A percentile compares a stretch with the other conserved stretches of the same genome.
Conservation (phyloP, 108 stramenopile species). For the Skeletonema costatum region DNA sequence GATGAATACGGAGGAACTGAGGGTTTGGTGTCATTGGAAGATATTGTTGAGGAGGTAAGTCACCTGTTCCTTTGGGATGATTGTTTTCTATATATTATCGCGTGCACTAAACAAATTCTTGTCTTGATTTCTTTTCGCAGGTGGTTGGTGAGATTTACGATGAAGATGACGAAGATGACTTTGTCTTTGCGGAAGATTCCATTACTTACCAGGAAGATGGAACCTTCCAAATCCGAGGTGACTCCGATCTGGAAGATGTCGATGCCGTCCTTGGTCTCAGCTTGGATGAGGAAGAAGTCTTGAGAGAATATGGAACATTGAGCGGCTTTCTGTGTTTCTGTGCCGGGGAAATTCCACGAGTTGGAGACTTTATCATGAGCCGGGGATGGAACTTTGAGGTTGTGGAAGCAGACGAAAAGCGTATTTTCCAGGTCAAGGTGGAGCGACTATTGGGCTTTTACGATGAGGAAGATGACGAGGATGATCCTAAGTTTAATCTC, state of each 20-base stretch:
- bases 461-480: slow-evolving; percentile 53
- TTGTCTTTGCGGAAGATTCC: slow-evolving; percentile 85
- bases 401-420: slow-evolving; percentile 82
- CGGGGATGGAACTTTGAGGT: slow-evolving; percentile 93
- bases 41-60: slow-evolving; percentile 96
- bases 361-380: slow-evolving; percentile 90
- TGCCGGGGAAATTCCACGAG: slow-evolving; percentile 93
- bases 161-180: slow-evolving; percentile 92
- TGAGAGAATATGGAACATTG: slow-evolving; percentile 91
- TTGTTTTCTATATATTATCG: background rate
- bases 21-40: slow-evolving; percentile 95
- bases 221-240: slow-evolving; percentile 89
- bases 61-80: background rate
- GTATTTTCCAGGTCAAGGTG: slow-evolving; percentile 72
- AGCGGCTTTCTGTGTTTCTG: slow-evolving; percentile 93
- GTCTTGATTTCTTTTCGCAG: slow-evolving; percentile 8
- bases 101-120: background rate
- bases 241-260: slow-evolving; percentile 93
- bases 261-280: slow-evolving; percentile 83
- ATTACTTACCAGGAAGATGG: slow-evolving; percentile 90
- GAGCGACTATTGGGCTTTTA: slow-evolving; percentile 80
- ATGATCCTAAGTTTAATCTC: slow-evolving; percentile 62
- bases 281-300: slow-evolving; percentile 84
- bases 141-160: slow-evolving; percentile 90
- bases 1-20: slow-evolving; percentile 98